Evolutionary conservation across 768 basidiomycete species (phyloP).

Genomic region (Auricularia heimuer): DNA sequence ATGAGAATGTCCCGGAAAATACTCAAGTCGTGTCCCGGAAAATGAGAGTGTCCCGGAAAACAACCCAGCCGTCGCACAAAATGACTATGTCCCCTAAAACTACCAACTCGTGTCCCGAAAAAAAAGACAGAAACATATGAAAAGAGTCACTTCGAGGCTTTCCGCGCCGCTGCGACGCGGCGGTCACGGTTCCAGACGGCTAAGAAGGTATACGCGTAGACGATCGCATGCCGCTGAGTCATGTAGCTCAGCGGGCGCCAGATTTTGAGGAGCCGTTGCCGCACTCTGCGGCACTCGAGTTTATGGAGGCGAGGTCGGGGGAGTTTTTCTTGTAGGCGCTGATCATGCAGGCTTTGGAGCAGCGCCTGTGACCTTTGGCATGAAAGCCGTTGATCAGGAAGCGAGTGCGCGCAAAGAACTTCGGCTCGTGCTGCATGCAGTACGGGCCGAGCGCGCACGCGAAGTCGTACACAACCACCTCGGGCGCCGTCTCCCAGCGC

Average conservation of each 20-base stretch:
- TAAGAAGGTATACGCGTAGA: slow-evolving; percentile 17
- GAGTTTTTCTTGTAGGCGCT: slow-evolving; percentile 20
- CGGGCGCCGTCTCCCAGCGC: slow-evolving; percentile 20
- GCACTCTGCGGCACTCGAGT: slow-evolving; percentile 21
- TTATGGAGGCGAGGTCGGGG: slow-evolving; percentile 18
- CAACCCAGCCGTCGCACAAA: no score
- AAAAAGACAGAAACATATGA: no score
- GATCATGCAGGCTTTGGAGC: slow-evolving; percentile 20
- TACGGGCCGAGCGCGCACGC: slow-evolving; percentile 24
- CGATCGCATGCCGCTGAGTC: slow-evolving; percentile 19
- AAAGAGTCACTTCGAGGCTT: no score
- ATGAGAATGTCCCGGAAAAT: no score
- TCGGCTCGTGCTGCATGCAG: slow-evolving; percentile 20
- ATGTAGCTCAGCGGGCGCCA: slow-evolving; percentile 24
- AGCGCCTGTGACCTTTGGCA: slow-evolving; percentile 11
- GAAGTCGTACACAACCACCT: slow-evolving; percentile 9
- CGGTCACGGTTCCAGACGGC: not conserved
- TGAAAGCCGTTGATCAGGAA: slow-evolving; percentile 9
- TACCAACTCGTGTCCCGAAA: no score
- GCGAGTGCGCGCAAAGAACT: slow-evolving; percentile 24
- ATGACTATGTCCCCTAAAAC: no score
- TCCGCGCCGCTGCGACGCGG: no score
- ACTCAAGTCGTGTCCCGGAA: no score
- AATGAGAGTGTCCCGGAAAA: no score
- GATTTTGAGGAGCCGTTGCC: slow-evolving; percentile 12